Percentiles rank a stretch among this genome's conserved stretches.
Evolutionary conservation across 2,329 filamentous ascomycete genomes (phyloP).

Genomic region (Fusarium compactum): DNA sequence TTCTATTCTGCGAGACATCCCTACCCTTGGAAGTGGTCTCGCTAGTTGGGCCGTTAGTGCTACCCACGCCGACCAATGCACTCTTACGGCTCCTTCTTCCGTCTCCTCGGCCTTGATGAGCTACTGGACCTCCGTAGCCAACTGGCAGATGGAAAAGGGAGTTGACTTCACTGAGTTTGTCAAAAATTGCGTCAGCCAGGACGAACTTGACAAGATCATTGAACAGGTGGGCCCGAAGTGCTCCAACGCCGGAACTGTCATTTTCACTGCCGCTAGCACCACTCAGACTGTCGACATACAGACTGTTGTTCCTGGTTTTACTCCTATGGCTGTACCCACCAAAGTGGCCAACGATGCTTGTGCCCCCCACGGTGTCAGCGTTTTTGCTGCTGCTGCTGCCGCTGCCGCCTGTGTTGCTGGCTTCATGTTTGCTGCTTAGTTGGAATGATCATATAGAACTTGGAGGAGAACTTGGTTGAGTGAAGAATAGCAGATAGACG

Average conservation of each 20-base stretch:
- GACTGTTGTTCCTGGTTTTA: conserved; percentile 6
- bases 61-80: conserved; percentile 12
- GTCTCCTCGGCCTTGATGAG: conserved; percentile 20
- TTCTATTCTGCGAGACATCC: conserved; percentile 10
- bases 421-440: conserved; percentile 16
- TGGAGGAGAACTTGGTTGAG: too few species aligned
- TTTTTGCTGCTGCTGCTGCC: conserved; percentile 13
- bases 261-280: conserved; percentile 25
- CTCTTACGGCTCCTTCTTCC: conserved; percentile 19
- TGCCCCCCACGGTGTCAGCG: neutral
- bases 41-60: conserved; percentile 2
- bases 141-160: conserved; percentile 7
- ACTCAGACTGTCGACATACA: conserved; percentile 24
- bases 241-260: conserved; percentile 2
- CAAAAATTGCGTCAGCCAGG: conserved; percentile 10
- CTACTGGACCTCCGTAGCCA: conserved; percentile 17
- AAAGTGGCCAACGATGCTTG: neutral
- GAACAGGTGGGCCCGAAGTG: neutral
- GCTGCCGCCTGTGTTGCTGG: conserved; percentile 19
- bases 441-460: neutral
- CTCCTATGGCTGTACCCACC: neutral
- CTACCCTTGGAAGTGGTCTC: conserved; percentile 2
- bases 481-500: neutral
- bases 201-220: neutral
- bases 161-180: neutral